Conservation (phyloP, 2,329 filamentous ascomycete species). For the Tolypocladium pustulatum region DNA sequence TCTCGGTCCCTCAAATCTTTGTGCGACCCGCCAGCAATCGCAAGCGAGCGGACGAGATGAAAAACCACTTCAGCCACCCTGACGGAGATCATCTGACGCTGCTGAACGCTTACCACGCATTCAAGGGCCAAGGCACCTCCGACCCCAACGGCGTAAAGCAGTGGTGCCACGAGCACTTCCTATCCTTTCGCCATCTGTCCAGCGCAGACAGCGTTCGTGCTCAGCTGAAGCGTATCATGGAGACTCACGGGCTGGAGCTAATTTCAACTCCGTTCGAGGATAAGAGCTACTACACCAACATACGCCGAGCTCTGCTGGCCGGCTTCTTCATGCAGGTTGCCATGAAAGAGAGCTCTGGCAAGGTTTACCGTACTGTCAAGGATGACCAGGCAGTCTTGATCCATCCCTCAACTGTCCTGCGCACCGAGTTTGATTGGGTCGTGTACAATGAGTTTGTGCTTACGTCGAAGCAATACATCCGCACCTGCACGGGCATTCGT, state of each 20-base stretch:
- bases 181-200: slow-evolving; percentile 77
- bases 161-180: slow-evolving; percentile 96
- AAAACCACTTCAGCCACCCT: slow-evolving; percentile 79
- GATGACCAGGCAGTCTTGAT: slow-evolving; percentile 90
- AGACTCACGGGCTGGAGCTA: slow-evolving; percentile 76
- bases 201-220: slow-evolving; percentile 89
- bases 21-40: slow-evolving; percentile 75
- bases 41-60: slow-evolving; percentile 96
- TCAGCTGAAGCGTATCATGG: slow-evolving; percentile 95
- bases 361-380: slow-evolving; percentile 92
- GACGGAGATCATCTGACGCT: slow-evolving; percentile 95
- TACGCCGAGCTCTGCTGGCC: slow-evolving; percentile 78
- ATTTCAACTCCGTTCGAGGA: slow-evolving; percentile 84
- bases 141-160: slow-evolving; percentile 63
- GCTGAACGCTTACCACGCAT: slow-evolving; percentile 96
- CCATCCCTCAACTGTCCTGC: slow-evolving; percentile 85
- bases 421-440: slow-evolving; percentile 89
- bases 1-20: slow-evolving; percentile 92
- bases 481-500: slow-evolving; percentile 82
- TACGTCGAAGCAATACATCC: slow-evolving; percentile 95
- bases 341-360: slow-evolving; percentile 79
- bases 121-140: slow-evolving; percentile 57
- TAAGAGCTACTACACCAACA: slow-evolving; percentile 98
- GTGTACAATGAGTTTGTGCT: slow-evolving; percentile 98
- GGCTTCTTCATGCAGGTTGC: slow-evolving; percentile 99